phyloP scores from a whole-genome alignment of 306 rosid genomes.

The Crataegus laevigata region DNA sequence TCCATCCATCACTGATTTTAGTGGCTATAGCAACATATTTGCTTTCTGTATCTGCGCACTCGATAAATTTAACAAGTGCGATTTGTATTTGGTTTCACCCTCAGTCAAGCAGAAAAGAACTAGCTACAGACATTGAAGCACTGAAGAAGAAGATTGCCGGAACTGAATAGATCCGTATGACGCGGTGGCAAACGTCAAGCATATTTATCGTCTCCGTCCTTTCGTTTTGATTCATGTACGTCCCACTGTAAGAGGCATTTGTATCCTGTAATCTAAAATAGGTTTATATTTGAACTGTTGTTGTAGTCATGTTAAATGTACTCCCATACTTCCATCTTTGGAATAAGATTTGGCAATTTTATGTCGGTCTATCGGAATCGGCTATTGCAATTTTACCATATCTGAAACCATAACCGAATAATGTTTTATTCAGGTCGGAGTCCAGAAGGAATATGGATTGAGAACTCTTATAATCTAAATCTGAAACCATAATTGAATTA shows the following conservation, averaged over 20 bases:
- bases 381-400: not conserved
- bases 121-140: slow-evolving; percentile 68
- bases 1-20: not conserved
- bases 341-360: slow-evolving; percentile 36
- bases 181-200: slow-evolving; percentile 15
- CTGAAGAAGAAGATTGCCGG: slow-evolving; percentile 96
- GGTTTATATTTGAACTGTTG: slow-evolving; percentile 26
- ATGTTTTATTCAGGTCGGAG: too few species aligned
- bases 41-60: not conserved
- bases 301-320: slow-evolving; percentile 21
- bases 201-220: slow-evolving; percentile 16
- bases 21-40: not conserved
- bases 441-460: too few species aligned
- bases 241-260: slow-evolving; percentile 40
- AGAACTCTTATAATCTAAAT: too few species aligned
- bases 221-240: slow-evolving; percentile 31
- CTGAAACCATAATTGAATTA: too few species aligned
- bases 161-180: slow-evolving; percentile 44
- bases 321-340: slow-evolving; percentile 21
- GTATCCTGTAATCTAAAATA: slow-evolving; percentile 52
- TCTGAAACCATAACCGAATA: too few species aligned
- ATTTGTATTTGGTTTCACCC: not conserved
- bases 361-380: slow-evolving; percentile 1
- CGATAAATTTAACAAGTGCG: slow-evolving; percentile 2
- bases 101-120: slow-evolving; percentile 95